Base-by-base conservation (phyloP, 148 eudicot genomes). In the Spergularia bocconei region DNA sequence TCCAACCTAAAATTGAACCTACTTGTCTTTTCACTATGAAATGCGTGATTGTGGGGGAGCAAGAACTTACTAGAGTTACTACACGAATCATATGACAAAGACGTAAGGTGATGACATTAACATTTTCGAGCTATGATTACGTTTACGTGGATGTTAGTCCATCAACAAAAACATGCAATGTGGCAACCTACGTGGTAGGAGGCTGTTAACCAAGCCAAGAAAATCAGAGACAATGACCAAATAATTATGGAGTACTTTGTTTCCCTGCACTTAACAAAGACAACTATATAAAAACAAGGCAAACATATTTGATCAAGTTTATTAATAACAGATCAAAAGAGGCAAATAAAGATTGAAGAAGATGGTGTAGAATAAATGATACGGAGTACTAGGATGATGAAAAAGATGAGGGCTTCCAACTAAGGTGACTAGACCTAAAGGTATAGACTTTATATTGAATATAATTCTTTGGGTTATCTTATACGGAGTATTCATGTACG, bases 101-200 rank as follows among this genome's bases (percentile, higher is more conserved):
- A 62, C 19, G 6, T n/a, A 5, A 2, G 1, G 9, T n/a, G 0
- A 58, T 20, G 62, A 58, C 21, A 0, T 3, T 0, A 4, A 56
- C n/a, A 16, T 56, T 4, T 23, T 23, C 1, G 38, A 29, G 13
- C 6, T 3, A 62, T 62, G 41, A 29, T 62, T 62, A 13, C 3
- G 41, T 62, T 33, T 63, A 72, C 66, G 52, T 72, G 67, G 39
- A n/a, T 36, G 52, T 8, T 11, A 72, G 55, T 73, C 56, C 23
- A 68, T 23, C 71, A 68, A 50, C 57, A 11, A 48, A 68, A 68
- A n/a, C 15, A 44, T 33, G 76, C 65, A 52, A 73, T 61, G 76
- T 73, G 53, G 76, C 76, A 44, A n/a, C 61, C 63, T 73, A 12
- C 44, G 55, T 74, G 57, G 69, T 67, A 62, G 61, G 77, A 23